Base-by-base conservation (phyloP, 371 early-diverging fungal species). In the Mucor velutinosus region DNA sequence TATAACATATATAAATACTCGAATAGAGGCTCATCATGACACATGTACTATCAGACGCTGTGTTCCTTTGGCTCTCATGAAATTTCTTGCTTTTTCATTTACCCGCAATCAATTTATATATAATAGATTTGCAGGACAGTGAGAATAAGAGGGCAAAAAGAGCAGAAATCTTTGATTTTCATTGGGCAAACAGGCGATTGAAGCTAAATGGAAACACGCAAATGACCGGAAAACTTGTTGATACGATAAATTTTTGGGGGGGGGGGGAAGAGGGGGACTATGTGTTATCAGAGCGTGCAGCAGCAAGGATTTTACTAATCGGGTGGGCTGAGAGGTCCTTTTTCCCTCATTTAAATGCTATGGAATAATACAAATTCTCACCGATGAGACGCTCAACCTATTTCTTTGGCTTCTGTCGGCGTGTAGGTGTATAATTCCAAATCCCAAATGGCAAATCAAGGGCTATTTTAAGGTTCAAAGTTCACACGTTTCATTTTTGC, bases 101-200 rank as follows among this genome's bases (percentile, higher is more conserved):
- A 33, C 35, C 21, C 32, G 30, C 30, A 33, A 29, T 35, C 21
- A 11, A 32, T 27, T 14, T 27, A 25, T 53, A 17, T 30, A 56
- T 0, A 11, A 10, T 11, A 51, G 45, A 45, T 45, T 45, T 12
- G 51, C 51, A 51, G 51, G 51, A 56, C 29, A 32, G 57, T 56
- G 57, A 56, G 57, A 56, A 56, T 56, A 56, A 32, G 14, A 29
- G 30, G 39, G 23, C 35, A 2, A 15, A 1, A 25, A 25, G 7
- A 62, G 62, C 62, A 51, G 53, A 62, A 62, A 62, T 62, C 23
- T 51, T 29, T 35, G 12, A 19, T 35, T 62, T 37, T 45, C 33
- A 62, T 62, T 62, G 62, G 37, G 62, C 53, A 33, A 37, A 51
- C 29, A 47, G 6, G 14, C n/a, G 14, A 25, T 45, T 45, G n/a